A percentile compares a stretch with the other conserved stretches of the same genome.
Evolutionary conservation across 176 grass and related monocot genomes (phyloP).

Genomic region (Panicum miliaceum): DNA sequence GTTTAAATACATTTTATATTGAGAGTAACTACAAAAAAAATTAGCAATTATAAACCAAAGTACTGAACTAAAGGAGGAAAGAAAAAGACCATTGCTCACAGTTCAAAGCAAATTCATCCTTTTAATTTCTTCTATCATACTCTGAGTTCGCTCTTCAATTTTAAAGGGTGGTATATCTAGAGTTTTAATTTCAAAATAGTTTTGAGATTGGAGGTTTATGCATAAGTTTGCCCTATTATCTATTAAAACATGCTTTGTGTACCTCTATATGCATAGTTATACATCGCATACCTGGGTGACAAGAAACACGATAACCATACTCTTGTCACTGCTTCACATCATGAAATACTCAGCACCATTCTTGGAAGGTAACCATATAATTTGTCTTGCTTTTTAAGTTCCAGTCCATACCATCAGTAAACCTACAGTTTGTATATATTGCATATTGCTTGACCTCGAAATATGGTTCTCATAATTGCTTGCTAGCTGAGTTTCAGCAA

Average conservation of each 20-base stretch:
- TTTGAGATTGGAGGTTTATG: background rate
- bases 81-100: no score
- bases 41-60: no score
- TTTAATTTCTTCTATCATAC: background rate
- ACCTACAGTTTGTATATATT: background rate
- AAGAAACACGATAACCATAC: background rate
- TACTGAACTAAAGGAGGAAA: no score
- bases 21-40: background rate
- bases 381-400: background rate
- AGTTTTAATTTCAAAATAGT: background rate
- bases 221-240: background rate
- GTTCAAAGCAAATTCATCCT: background rate
- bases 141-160: background rate
- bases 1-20: background rate
- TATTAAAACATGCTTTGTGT: background rate
- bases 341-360: background rate
- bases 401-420: background rate
- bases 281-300: background rate
- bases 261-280: background rate
- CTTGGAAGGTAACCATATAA: background rate
- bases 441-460: background rate
- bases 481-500: background rate
- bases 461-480: background rate
- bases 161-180: background rate
- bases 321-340: background rate